These are phyloP conservation scores for Terana coerulea DNA, from an alignment of 768 basidiomycete genomes.

Conservation along the genomic window DNA sequence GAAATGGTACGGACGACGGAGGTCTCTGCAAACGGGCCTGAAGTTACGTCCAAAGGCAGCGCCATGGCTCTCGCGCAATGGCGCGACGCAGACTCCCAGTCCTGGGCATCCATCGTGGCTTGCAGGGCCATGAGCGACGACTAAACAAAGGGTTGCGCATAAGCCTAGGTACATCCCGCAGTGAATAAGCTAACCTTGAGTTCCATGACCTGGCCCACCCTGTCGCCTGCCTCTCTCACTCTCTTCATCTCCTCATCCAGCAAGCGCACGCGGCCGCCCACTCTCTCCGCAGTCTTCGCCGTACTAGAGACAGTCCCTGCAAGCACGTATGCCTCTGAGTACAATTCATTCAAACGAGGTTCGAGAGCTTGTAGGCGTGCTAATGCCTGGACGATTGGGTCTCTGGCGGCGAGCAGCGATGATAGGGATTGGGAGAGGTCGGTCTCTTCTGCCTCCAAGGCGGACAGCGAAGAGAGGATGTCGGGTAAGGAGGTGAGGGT, in stretches of 20 bases:
- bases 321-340: slow-evolving; percentile 52
- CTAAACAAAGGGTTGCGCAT: slow-evolving; percentile 33
- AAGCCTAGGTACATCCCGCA: too few species aligned
- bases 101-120: slow-evolving; percentile 67
- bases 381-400: slow-evolving; percentile 62
- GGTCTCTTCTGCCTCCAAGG: slow-evolving; percentile 73
- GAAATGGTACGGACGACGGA: slow-evolving; percentile 57
- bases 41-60: slow-evolving; percentile 70
- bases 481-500: slow-evolving; percentile 60
- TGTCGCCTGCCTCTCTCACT: slow-evolving; percentile 86
- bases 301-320: slow-evolving; percentile 62
- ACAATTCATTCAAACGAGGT: slow-evolving; percentile 61
- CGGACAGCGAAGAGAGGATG: slow-evolving; percentile 70
- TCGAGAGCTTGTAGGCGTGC: slow-evolving; percentile 55
- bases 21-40: slow-evolving; percentile 80
- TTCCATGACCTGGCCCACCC: slow-evolving; percentile 91
- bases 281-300: slow-evolving; percentile 77
- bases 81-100: slow-evolving; percentile 94
- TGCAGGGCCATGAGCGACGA: slow-evolving; percentile 58
- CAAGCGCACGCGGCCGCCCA: slow-evolving; percentile 85
- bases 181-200: slow-evolving; percentile 74
- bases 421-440: slow-evolving; percentile 72
- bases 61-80: slow-evolving; percentile 91
- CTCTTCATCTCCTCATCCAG: slow-evolving; percentile 93
- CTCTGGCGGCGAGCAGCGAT: slow-evolving; percentile 61